These are phyloP conservation scores for Emericellopsis terricola DNA, from an alignment of 495 filamentous ascomycete genomes.

Conservation along the genomic window DNA sequence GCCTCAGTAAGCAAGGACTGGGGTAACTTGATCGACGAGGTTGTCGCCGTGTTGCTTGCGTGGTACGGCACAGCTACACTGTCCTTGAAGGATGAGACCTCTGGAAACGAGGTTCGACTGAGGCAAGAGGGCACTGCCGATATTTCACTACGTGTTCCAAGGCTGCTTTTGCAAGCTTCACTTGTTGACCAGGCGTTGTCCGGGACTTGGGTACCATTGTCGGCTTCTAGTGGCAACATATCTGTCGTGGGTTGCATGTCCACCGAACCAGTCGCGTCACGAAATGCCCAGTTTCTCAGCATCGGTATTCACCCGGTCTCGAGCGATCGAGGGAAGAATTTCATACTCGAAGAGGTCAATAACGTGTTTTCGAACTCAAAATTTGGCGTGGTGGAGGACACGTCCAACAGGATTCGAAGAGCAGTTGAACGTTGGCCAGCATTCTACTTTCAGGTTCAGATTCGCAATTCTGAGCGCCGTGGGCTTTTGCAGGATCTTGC, in stretches of 20 bases:
- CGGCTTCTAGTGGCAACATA: slow-evolving; percentile 40
- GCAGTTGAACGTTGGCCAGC: slow-evolving; percentile 74
- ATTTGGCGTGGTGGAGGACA: slow-evolving; percentile 49
- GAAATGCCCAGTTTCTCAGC: slow-evolving; percentile 61
- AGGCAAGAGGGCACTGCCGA: neutral
- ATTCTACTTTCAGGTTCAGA: slow-evolving; percentile 58
- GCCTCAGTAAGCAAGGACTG: slow-evolving; percentile 33
- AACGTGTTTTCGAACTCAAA: slow-evolving; percentile 55
- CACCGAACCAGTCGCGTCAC: slow-evolving; percentile 47
- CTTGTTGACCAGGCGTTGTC: slow-evolving; percentile 32
- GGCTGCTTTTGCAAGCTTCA: slow-evolving; percentile 45
- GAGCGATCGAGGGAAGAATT: slow-evolving; percentile 33
- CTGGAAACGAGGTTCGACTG: slow-evolving; percentile 6
- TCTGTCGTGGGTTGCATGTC: slow-evolving; percentile 52
- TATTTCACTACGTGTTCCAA: slow-evolving; percentile 14
- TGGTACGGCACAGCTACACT: slow-evolving; percentile 32
- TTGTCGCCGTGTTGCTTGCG: slow-evolving; percentile 49
- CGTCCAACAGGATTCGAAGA: slow-evolving; percentile 32
- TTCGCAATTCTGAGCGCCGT: slow-evolving; percentile 5
- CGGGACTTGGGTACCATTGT: slow-evolving; percentile 47
- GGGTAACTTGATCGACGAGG: slow-evolving; percentile 39
- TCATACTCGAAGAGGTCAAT: slow-evolving; percentile 69
- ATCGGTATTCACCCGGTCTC: slow-evolving; percentile 45
- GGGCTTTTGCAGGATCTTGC: slow-evolving; percentile 14
- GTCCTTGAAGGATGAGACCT: slow-evolving; percentile 20